These are phyloP conservation scores for Xylaria telfairii DNA, from an alignment of 495 filamentous ascomycete species.

Conservation along the genomic window DNA sequence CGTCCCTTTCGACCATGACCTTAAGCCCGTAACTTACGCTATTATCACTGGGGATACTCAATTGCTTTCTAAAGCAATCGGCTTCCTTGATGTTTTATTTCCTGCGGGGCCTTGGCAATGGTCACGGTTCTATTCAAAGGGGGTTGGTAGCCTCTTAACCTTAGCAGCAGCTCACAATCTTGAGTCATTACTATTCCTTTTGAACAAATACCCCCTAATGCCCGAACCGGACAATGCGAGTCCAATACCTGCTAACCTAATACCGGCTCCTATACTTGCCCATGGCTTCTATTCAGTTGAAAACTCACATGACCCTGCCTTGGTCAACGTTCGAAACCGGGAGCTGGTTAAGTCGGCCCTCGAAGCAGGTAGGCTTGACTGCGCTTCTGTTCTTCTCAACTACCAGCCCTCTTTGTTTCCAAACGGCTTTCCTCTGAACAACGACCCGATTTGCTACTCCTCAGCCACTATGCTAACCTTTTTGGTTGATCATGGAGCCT, in stretches of 20 bases:
- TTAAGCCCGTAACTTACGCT: neutral
- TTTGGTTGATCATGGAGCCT: neutral
- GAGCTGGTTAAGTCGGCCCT: neutral
- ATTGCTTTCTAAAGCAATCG: neutral
- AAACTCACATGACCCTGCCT: too few species aligned
- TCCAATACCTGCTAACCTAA: too few species aligned
- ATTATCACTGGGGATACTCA: neutral
- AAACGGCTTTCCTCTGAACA: neutral
- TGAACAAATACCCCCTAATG: neutral
- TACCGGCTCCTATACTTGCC: neutral
- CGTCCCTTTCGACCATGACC: neutral
- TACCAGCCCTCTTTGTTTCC: constrained; percentile 9
- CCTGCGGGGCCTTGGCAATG: neutral
- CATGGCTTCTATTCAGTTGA: neutral
- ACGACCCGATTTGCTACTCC: neutral
- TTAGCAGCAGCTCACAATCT: constrained; percentile 1
- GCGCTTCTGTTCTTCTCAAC: constrained; percentile 6
- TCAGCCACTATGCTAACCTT: neutral
- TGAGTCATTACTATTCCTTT: neutral
- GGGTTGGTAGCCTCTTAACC: neutral
- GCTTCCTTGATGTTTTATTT: neutral
- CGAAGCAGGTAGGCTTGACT: neutral
- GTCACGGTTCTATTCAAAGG: neutral
- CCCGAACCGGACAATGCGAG: neutral
- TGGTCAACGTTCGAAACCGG: neutral